Conservation (phyloP, 495 filamentous ascomycete species). For the Usnea hakonensis region DNA sequence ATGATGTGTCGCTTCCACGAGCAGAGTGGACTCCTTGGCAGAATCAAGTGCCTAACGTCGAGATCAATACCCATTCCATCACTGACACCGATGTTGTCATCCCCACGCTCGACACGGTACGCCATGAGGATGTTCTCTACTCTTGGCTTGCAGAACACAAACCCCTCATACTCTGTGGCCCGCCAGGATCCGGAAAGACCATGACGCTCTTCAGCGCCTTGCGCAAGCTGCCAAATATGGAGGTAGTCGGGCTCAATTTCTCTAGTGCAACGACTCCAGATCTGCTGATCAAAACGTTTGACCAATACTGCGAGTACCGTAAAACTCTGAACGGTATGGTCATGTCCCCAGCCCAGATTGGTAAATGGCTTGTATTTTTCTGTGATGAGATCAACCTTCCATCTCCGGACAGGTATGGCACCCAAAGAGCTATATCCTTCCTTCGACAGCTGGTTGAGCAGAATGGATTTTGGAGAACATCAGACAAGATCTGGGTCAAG, state of each 20-base stretch:
- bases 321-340: slow-evolving; percentile 95
- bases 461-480: slow-evolving; percentile 97
- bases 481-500: slow-evolving; percentile 95
- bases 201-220: slow-evolving; percentile 98
- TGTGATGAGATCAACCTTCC: slow-evolving; percentile 99
- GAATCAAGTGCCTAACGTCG: slow-evolving; percentile 82
- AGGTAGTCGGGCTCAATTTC: slow-evolving; percentile 97
- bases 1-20: slow-evolving; percentile 76
- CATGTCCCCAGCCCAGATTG: slow-evolving; percentile 91
- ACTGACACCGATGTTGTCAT: slow-evolving; percentile 97
- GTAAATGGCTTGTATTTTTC: slow-evolving; percentile 96
- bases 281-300: slow-evolving; percentile 95
- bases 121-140: slow-evolving; percentile 95
- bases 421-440: slow-evolving; percentile 94
- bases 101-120: slow-evolving; percentile 90
- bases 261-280: slow-evolving; percentile 97
- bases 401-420: slow-evolving; percentile 96
- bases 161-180: slow-evolving; percentile 89
- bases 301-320: slow-evolving; percentile 98
- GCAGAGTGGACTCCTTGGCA: slow-evolving; percentile 91
- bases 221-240: slow-evolving; percentile 94
- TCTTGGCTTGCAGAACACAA: slow-evolving; percentile 99
- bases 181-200: slow-evolving; percentile 96
- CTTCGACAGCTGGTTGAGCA: slow-evolving; percentile 94
- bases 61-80: slow-evolving; percentile 95